Percentiles rank a stretch among this genome's conserved stretches.
Evolutionary conservation across 495 filamentous ascomycete species (phyloP).

Genomic region (Astrocystis sublimbata): DNA sequence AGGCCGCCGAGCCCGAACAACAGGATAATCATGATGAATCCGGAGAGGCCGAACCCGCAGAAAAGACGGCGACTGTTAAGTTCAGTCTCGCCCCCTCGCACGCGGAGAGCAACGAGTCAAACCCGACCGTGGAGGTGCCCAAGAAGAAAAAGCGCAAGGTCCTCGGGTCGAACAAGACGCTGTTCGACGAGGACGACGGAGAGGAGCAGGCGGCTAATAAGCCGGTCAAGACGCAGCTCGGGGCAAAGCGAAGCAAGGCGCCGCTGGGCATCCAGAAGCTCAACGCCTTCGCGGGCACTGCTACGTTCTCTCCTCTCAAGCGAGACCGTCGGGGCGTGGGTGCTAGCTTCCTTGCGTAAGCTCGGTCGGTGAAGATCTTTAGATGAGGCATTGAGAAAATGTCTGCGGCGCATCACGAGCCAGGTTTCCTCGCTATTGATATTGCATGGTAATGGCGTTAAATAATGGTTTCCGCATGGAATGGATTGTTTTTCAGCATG

Average conservation of each 20-base stretch:
- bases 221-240: slow-evolving; percentile 39
- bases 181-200: slow-evolving; percentile 78
- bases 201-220: slow-evolving; percentile 42
- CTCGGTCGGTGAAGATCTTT: slow-evolving; percentile 2
- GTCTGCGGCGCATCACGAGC: slow-evolving; percentile 15
- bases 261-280: slow-evolving; percentile 34
- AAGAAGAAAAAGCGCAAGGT: slow-evolving; percentile 76
- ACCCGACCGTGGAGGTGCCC: slow-evolving; percentile 42
- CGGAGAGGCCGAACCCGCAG: slow-evolving; percentile 19
- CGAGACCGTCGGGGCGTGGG: slow-evolving; percentile 64
- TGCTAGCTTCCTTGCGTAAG: slow-evolving; percentile 55
- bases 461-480: neutral
- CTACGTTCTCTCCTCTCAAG: slow-evolving; percentile 78
- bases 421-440: slow-evolving; percentile 1
- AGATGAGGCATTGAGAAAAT: slow-evolving; percentile 7
- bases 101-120: slow-evolving; percentile 29
- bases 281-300: slow-evolving; percentile 44
- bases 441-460: slow-evolving; percentile 1
- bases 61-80: slow-evolving; percentile 35
- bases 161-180: slow-evolving; percentile 61
- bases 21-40: slow-evolving; percentile 24
- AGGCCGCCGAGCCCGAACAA: slow-evolving; percentile 38
- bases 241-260: slow-evolving; percentile 30
- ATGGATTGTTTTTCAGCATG: neutral
- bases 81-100: slow-evolving; percentile 28